Base-by-base conservation (phyloP, 148 eudicot species). In the Nyssa sinensis region DNA sequence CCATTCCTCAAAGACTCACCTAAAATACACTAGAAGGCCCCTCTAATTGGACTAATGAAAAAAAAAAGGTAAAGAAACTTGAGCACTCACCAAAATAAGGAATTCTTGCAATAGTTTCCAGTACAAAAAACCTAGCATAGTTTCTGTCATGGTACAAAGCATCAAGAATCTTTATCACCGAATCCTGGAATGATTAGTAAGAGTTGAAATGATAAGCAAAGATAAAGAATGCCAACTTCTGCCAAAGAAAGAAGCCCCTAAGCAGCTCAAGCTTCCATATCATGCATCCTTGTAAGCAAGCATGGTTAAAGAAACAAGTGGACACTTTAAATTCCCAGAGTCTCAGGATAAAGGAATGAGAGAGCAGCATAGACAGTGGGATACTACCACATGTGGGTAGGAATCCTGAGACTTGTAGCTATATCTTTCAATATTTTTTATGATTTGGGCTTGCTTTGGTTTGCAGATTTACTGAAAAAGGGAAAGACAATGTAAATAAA, bases 91-190 rank as follows among this genome's bases (percentile, higher is more conserved):
- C 97, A 82, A 96, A 95, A 77, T 96, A 96, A 62, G 99, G 99
- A 79, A 96, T 97, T 84, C 99, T 86, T 49, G 99, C 99, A 78
- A 96, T 88, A 44, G 96, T 96, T 88, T 96, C 99, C 67, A 96
- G 82, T 72, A 96, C 99, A 84, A 76, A 96, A 81, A 96, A 95
- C 81, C 99, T 88, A 75, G 94, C 83, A 76, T 96, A 96, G 79
- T 96, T 27, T 61, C 99, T 81, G 75, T 87, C 98, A 75, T 59
- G 90, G 82, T 96, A 96, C 82, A 93, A 77, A 57, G 90, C 79
- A 88, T 93, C 98, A 66, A 96, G 94, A 74, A 96, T 86, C 88
- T 93, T 93, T 75, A 96, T 86, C 84, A 96, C 97, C 51, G 99
- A 85, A 62, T 91, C 98, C 99, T 95, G 93, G 41, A 83, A 79